A percentile compares a stretch with the other conserved stretches of the same genome.
These are phyloP conservation scores for Penicillium herquei DNA, from an alignment of 495 filamentous ascomycete genomes.

Conservation along the genomic window DNA sequence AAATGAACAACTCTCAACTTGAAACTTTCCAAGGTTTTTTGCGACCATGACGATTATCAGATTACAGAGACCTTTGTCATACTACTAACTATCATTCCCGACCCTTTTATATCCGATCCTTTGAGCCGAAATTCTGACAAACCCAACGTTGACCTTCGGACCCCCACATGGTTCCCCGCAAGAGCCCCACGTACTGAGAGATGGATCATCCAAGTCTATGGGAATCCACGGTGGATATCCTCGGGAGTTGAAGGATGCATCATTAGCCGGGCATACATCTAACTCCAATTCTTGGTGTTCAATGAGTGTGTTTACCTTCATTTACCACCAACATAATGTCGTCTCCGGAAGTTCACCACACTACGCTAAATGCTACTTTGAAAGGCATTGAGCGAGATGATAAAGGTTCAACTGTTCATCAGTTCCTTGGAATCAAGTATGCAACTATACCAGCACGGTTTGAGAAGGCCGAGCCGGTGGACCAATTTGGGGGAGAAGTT, in stretches of 20 bases:
- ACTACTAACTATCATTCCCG: not conserved
- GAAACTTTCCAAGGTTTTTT: too few species aligned
- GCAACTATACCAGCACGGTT: slow-evolving; percentile 37
- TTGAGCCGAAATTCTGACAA: not conserved
- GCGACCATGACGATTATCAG: too few species aligned
- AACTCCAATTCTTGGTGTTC: too few species aligned
- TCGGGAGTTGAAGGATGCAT: slow-evolving; percentile 13
- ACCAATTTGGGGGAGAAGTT: slow-evolving; percentile 22
- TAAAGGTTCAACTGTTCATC: slow-evolving; percentile 21
- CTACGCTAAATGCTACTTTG: slow-evolving; percentile 31
- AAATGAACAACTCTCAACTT: too few species aligned
- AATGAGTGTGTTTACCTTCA: not conserved
- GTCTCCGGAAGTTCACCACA: slow-evolving; percentile 24
- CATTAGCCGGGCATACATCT: slow-evolving; percentile 9
- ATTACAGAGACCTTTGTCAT: not conserved
- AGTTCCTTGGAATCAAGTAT: slow-evolving; percentile 40
- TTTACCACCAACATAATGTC: slow-evolving; percentile 21
- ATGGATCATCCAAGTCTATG: slow-evolving; percentile 3
- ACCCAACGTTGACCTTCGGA: not conserved
- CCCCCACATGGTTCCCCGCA: slow-evolving; percentile 24
- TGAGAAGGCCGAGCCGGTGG: slow-evolving; percentile 28
- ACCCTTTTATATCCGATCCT: not conserved
- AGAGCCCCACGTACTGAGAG: slow-evolving; percentile 19
- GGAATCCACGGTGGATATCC: slow-evolving; percentile 2
- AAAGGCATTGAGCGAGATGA: slow-evolving; percentile 22